Conservation (phyloP, 345 rosid species). For the Gossypioides kirkii region DNA sequence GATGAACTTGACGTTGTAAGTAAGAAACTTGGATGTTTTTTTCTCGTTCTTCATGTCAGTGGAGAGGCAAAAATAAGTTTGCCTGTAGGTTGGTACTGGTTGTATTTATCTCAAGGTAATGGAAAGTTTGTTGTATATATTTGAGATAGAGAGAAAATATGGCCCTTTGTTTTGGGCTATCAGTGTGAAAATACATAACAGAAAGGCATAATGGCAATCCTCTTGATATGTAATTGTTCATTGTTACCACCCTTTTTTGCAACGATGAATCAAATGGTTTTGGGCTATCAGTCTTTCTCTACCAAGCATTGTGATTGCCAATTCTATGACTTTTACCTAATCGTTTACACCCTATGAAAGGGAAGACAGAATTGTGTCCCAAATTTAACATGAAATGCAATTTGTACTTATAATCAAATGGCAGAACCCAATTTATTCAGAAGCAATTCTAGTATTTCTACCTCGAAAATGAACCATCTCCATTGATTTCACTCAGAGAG, state of each 20-base stretch:
- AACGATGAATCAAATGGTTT: not conserved
- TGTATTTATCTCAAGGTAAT: slow-evolving; percentile 12
- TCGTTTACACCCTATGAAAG: too few species aligned
- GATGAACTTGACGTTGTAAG: slow-evolving; percentile 12
- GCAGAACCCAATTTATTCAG: not conserved
- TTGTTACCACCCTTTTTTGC: not conserved
- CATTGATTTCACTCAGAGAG: not conserved
- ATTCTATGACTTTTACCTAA: not conserved
- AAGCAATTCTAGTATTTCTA: not conserved
- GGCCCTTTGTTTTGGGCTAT: slow-evolving; percentile 1
- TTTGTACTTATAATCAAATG: not conserved
- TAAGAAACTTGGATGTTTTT: slow-evolving; percentile 11
- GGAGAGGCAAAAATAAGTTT: slow-evolving; percentile 4
- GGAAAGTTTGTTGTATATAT: slow-evolving; percentile 27
- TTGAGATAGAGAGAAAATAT: slow-evolving; percentile 2
- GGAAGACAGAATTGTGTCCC: too few species aligned
- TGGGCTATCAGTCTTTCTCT: not conserved
- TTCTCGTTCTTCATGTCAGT: not conserved
- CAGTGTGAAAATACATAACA: slow-evolving; percentile 13
- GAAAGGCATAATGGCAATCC: not conserved
- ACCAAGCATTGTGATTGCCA: not conserved
- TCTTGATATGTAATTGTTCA: not conserved
- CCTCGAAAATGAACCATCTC: not conserved
- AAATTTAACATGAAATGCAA: too few species aligned
- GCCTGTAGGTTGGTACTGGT: slow-evolving; percentile 5